phyloP scores from a whole-genome alignment of 176 grass and related monocot genomes.

The Rhynchospora tenuis region DNA sequence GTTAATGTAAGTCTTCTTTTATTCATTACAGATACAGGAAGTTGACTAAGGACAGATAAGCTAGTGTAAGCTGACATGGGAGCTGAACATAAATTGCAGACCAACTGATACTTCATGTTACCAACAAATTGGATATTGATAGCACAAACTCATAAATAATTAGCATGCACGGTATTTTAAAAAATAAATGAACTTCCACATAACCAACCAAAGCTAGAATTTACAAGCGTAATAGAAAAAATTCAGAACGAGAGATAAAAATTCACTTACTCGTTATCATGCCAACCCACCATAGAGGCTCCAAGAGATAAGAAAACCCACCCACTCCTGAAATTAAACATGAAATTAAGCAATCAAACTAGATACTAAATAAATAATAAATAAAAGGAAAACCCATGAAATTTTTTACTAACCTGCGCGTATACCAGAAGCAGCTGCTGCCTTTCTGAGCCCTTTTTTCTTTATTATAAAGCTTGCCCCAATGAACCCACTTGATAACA shows the following conservation, averaged over 20 bases:
- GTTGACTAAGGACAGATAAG: not conserved
- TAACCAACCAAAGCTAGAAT: too few relatives aligned
- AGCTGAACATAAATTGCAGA: not conserved
- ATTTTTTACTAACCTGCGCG: constrained; percentile 45
- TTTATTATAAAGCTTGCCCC: constrained; percentile 98
- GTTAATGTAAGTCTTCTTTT: not conserved
- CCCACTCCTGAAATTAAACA: constrained; percentile 51
- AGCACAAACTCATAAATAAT: not conserved
- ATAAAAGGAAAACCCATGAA: not conserved
- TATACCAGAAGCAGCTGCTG: constrained; percentile 72
- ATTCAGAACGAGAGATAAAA: not conserved
- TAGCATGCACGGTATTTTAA: not conserved
- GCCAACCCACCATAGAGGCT: constrained; percentile 96
- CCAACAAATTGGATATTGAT: not conserved
- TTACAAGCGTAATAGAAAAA: not conserved
- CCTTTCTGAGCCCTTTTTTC: constrained; percentile 88
- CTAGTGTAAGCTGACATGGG: not conserved
- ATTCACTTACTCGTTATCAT: constrained; percentile 85
- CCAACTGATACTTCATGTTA: too few relatives aligned
- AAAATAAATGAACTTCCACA: too few relatives aligned
- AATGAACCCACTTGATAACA: constrained; percentile 88
- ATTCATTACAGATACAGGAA: not conserved
- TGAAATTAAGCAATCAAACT: not conserved
- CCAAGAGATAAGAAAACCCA: constrained; percentile 80
- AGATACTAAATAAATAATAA: constrained; percentile 3